Conservation (phyloP, 2,329 filamentous ascomycete species). For the Colletotrichum aenigma region DNA sequence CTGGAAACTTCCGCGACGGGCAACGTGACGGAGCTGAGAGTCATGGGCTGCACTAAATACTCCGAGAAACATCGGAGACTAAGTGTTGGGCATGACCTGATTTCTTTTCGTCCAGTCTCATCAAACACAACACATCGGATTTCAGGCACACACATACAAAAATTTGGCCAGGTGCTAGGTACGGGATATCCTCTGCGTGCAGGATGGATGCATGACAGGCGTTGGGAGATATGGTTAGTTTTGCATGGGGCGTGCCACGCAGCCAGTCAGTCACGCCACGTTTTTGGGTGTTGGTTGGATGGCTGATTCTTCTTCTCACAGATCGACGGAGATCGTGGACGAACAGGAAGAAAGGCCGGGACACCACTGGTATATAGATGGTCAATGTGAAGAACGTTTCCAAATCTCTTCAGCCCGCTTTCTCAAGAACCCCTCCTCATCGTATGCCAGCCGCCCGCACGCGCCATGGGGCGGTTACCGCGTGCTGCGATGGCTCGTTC, state of each 20-base stretch:
- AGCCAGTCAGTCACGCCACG: background rate
- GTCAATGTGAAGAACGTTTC: conserved; percentile 15
- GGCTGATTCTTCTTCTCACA: background rate
- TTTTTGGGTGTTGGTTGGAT: background rate
- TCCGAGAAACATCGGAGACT: background rate
- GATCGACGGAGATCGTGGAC: background rate
- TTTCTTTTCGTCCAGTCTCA: background rate
- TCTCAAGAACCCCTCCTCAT: background rate
- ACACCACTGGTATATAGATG: conserved; percentile 18
- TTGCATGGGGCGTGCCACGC: conserved; percentile 4
- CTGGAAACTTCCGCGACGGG: background rate
- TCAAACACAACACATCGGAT: background rate
- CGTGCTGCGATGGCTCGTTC: background rate
- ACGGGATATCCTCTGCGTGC: conserved; percentile 10
- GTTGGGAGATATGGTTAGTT: conserved; percentile 20
- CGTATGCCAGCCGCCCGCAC: background rate
- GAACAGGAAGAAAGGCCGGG: background rate
- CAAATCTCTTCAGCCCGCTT: background rate
- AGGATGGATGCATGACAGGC: conserved; percentile 19
- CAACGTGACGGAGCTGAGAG: background rate
- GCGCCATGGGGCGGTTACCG: background rate
- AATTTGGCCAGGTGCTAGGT: background rate
- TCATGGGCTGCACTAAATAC: background rate
- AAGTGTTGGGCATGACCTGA: background rate
- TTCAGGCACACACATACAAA: background rate